These are phyloP conservation scores for Salvia rosmarinus DNA, from an alignment of 257 asterid genomes.

Conservation along the genomic window DNA sequence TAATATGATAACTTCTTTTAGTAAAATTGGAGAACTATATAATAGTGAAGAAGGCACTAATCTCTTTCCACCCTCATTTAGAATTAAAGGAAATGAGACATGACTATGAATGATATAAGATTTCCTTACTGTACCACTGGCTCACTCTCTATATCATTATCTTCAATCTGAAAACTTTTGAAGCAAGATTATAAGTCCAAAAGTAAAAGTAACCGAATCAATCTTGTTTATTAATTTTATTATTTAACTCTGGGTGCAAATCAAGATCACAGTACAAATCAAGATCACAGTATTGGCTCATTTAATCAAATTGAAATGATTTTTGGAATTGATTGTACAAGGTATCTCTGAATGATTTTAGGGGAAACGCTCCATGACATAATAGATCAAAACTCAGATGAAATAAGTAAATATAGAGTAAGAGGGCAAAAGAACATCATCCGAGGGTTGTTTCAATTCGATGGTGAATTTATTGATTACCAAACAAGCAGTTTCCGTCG, in stretches of 20 bases:
- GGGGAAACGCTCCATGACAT: not conserved
- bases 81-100: not conserved
- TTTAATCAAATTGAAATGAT: not conserved
- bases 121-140: not conserved
- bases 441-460: not conserved
- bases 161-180: not conserved
- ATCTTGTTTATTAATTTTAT: not conserved
- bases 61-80: not conserved
- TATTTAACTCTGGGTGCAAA: not conserved
- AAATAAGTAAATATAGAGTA: not conserved
- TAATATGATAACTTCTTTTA: not conserved
- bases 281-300: not conserved
- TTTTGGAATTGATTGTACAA: not conserved
- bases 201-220: not conserved
- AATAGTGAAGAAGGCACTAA: not conserved
- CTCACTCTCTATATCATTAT: not conserved
- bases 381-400: not conserved
- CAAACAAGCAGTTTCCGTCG: not conserved
- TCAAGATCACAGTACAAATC: not conserved
- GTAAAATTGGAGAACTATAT: constrained; percentile 7
- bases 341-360: not conserved
- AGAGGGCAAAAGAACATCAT: not conserved
- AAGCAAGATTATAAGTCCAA: not conserved
- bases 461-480: not conserved
- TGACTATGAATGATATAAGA: not conserved